Evolutionary conservation across 176 grass and related monocot species (phyloP).

Genomic region (Tuctoria greenei): DNA sequence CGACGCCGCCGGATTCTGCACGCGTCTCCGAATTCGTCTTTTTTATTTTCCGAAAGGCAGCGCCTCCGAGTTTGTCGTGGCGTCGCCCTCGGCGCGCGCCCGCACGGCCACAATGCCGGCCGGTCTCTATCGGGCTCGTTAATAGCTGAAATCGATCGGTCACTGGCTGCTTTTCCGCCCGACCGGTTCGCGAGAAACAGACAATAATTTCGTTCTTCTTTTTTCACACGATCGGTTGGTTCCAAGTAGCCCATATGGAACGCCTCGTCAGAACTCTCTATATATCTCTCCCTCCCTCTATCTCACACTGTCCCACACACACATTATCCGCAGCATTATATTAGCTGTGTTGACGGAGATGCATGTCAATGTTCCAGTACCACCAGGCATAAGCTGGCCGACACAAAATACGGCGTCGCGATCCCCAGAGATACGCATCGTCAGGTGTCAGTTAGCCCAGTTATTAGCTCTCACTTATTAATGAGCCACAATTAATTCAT

Average conservation of each 20-base stretch:
- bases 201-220: background rate
- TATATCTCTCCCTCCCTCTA: background rate
- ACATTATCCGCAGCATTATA: background rate
- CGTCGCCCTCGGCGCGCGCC: slow-evolving; percentile 19
- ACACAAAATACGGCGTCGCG: slow-evolving; percentile 30
- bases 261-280: background rate
- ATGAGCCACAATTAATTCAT: background rate
- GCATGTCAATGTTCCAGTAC: background rate
- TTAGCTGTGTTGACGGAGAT: slow-evolving; percentile 35
- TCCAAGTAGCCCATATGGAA: background rate
- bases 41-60: too few relatives aligned
- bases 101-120: background rate
- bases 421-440: slow-evolving; percentile 36
- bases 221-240: background rate
- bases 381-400: slow-evolving; percentile 9
- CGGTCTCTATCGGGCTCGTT: background rate
- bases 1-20: background rate
- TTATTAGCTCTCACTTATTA: background rate
- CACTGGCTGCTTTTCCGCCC: background rate
- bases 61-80: background rate
- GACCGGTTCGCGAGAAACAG: background rate
- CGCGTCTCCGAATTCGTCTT: too few relatives aligned
- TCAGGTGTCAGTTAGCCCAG: background rate
- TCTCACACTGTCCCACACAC: too few relatives aligned
- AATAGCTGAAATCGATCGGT: background rate